Base-by-base conservation (phyloP, 164 flowering plant species). In the Dillenia suffruticosa region DNA sequence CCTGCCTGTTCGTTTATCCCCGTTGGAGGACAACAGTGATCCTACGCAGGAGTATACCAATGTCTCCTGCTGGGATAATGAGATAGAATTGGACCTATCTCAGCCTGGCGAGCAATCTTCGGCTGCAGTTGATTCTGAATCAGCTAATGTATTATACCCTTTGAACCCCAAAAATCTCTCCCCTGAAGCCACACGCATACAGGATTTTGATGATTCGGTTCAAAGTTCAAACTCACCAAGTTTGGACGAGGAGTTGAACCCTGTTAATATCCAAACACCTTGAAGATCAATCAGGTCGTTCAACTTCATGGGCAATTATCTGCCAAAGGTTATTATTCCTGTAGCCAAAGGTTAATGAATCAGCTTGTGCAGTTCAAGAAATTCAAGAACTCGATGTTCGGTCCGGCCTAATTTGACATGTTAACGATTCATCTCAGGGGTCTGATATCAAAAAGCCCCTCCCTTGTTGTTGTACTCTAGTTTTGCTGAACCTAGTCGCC, bases 321-420 rank as follows among this genome's bases (percentile, higher is more conserved):
- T 54, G 63, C 62, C 57, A 12, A 74, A 62, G 51, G 6, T 58
- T 15, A 65, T 65, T 57, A 60, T 82, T 61, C 83, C 83, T 16
- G 62, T 79, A 47, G 86, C 22, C 22, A 19, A 19, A 19, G 22
- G 22, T 19, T 19, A 19, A 19, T 19, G 22, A 19, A 78, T 24
- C 74, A 74, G 15, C 52, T 32, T 32, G 40, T 32, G 40, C 40
- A 32, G 40, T 32, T 32, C 40, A 32, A 32, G 40, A 32, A 32
- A 32, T 32, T 32, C 40, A 32, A 32, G 40, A 32, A 32, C 40
- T 32, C 40, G 40, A 32, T 32, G 6, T 32, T 32, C 5, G 7
- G 7, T 32, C 40, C 40, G 7, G 40, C 40, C 40, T 32, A 32
- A 4, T 32, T 32, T 32, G 40, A 32, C 7, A 5, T 32, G 0